Base-by-base conservation (phyloP, 1,284 basidiomycete species). In the Afroboletus lepidellus region DNA sequence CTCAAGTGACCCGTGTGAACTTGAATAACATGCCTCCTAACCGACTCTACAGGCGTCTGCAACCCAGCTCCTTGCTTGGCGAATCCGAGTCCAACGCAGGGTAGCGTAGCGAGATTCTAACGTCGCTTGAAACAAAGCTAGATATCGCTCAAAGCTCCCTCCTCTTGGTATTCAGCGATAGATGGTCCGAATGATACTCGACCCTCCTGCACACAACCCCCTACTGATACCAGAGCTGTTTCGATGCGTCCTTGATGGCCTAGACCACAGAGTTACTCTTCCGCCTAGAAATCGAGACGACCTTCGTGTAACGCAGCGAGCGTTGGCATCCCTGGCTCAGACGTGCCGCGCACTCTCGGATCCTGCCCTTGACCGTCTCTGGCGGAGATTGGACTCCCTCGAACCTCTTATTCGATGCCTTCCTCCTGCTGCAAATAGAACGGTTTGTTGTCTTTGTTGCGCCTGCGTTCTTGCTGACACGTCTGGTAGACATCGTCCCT, bases 291-390 rank as follows among this genome's bases (percentile, higher is more conserved):
- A 16, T 34, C 33, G 8, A 20, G n/a, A 21, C 6, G 21, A 7
- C 13, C 21, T 38, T 3, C 37, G 21, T 3, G 21, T 23, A 13
- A 3, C 20, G 13, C 21, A 12, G 8, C 37, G 21, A 48, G 42
- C 39, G 20, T 18, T 55, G 15, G 34, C 41, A 8, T 30, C 30
- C 15, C 48, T 50, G 3, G 55, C 47, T 36, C 51, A 18, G 13
- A 55, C 52, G 4, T 56, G 48, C 18, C 47, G 24, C 5, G 36
- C 44, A 3, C 39, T 56, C 3, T 49, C 49, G 3, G 41, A 48
- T 7, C 46, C 46, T 20, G 41, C 48, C 16, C 55, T 56, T 8
- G 37, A 48, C 23, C 46, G 23, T 9, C 41, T 56, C 25, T 56
- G 53, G 46, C 38, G 5, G 2, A 5, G 30, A 12, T 25, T 48